Percentiles rank a stretch among this genome's conserved stretches.
Evolutionary conservation across 192 early-diverging fungal species (phyloP).

Genomic region (Coemansia aciculifera): DNA sequence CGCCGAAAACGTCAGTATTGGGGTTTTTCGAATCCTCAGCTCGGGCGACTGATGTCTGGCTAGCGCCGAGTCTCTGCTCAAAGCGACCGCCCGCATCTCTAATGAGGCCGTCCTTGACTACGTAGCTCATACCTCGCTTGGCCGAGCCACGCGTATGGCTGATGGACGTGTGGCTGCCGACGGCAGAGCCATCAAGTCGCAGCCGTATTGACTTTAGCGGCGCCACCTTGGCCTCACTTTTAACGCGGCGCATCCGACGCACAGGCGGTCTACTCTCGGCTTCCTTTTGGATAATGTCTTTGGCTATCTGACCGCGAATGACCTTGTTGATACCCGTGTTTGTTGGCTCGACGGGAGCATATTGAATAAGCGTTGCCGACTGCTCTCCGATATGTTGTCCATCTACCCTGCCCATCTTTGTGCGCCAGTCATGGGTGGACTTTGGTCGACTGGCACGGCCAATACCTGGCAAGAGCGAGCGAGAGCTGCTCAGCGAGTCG

Average conservation of each 20-base stretch:
- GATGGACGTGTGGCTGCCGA: conserved; percentile 13
- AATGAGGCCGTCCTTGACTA: conserved; percentile 21
- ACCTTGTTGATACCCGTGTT: conserved; percentile 42
- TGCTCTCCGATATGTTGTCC: conserved; percentile 10
- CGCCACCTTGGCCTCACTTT: conserved; percentile 46
- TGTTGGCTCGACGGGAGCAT: conserved; percentile 20
- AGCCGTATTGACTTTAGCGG: conserved; percentile 50
- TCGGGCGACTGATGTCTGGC: neutral
- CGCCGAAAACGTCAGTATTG: conserved; percentile 13
- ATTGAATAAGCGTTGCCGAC: conserved; percentile 32
- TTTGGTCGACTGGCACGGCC: conserved; percentile 11
- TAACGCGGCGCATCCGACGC: conserved; percentile 42
- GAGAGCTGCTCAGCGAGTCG: conserved; percentile 40
- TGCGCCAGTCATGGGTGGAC: conserved; percentile 17
- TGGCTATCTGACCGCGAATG: conserved; percentile 33
- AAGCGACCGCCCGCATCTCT: neutral
- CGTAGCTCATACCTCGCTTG: conserved; percentile 12
- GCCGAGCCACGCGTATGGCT: neutral
- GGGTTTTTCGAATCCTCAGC: neutral
- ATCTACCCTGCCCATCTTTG: conserved; percentile 10
- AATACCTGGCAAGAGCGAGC: conserved; percentile 16
- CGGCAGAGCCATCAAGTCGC: conserved; percentile 37
- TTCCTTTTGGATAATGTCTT: conserved; percentile 34
- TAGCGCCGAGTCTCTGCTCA: neutral
- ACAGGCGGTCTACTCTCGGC: conserved; percentile 21